These are phyloP conservation scores for cucumber (Cucumis sativus) DNA, from an alignment of 306 rosid species.

Conservation along the genomic window Cucumber_9930_V3 NC_026655.2:1314001-1314500, in stretches of 20 bases:
- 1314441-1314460: constrained; percentile 60
- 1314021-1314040: background rate
- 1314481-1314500: constrained; percentile 34
- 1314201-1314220: background rate
- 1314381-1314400: background rate
- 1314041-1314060: background rate
- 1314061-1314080: background rate
- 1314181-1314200: background rate
- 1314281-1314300: background rate
- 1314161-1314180: constrained; percentile 1
- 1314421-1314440: constrained; percentile 84
- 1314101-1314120: background rate
- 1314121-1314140: background rate
- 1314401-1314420: constrained; percentile 31
- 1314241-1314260: background rate
- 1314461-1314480: constrained; percentile 49
- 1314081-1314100: background rate
- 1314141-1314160: background rate
- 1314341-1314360: background rate
- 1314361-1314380: background rate
- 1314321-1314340: background rate
- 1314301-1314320: background rate
- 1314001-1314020: background rate
- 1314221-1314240: background rate
- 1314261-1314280: background rate